A percentile compares a stretch with the other conserved stretches of the same genome.
phyloP scores from a whole-genome alignment of 2,329 filamentous ascomycete species.

The Aspergillus chevalieri region DNA sequence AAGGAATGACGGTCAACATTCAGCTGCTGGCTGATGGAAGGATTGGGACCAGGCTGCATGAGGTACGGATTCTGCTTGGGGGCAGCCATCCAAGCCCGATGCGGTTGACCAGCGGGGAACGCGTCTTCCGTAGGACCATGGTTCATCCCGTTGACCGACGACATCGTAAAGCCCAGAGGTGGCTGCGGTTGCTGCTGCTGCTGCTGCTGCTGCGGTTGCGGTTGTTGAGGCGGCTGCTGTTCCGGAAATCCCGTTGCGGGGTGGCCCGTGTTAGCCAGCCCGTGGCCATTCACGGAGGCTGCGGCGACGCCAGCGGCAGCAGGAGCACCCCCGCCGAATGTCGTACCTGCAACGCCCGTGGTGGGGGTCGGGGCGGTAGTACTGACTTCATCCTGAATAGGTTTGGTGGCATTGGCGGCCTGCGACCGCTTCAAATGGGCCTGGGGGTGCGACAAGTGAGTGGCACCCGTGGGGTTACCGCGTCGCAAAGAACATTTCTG shows the following conservation, averaged over 20 bases:
- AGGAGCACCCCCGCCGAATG: slow-evolving; percentile 32
- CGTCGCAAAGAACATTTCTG: slow-evolving; percentile 97
- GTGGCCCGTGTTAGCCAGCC: slow-evolving; percentile 29
- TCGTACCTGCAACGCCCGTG: slow-evolving; percentile 37
- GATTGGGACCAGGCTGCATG: slow-evolving; percentile 36
- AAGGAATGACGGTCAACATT: slow-evolving; percentile 39
- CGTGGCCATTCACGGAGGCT: slow-evolving; percentile 35
- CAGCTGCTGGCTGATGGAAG: slow-evolving; percentile 34
- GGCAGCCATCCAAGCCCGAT: slow-evolving; percentile 39
- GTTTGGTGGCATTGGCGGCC: slow-evolving; percentile 37
- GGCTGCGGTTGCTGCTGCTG: neutral
- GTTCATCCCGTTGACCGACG: slow-evolving; percentile 37
- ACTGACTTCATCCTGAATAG: slow-evolving; percentile 42
- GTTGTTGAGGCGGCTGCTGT: slow-evolving; percentile 22
- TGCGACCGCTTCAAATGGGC: slow-evolving; percentile 74
- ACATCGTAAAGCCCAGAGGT: slow-evolving; percentile 38
- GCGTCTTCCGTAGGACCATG: slow-evolving; percentile 33
- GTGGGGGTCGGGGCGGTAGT: slow-evolving; percentile 36
- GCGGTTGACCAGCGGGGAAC: slow-evolving; percentile 31
- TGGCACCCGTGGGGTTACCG: slow-evolving; percentile 90
- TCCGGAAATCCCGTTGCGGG: slow-evolving; percentile 29
- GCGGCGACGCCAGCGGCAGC: neutral
- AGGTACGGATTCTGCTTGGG: slow-evolving; percentile 41
- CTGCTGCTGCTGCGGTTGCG: no score
- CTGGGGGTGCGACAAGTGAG: slow-evolving; percentile 87